phyloP scores from a whole-genome alignment of 345 rosid species.

The Citrus trifoliata region DNA sequence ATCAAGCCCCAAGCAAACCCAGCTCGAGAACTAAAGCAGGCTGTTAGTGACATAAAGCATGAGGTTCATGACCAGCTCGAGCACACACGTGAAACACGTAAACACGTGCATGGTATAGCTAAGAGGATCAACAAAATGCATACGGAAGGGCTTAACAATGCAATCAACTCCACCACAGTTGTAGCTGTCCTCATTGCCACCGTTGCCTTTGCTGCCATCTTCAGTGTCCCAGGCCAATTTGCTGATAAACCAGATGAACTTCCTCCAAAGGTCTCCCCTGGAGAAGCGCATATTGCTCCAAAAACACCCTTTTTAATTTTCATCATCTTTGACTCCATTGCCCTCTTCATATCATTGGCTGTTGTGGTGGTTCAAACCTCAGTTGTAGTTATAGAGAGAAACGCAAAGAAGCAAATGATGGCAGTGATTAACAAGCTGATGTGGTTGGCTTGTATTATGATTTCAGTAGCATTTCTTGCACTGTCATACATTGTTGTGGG shows the following conservation, averaged over 20 bases:
- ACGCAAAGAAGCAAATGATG: constrained; percentile 83
- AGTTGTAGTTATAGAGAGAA: constrained; percentile 73
- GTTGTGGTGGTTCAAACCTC: constrained; percentile 98
- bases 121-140: constrained; percentile 80
- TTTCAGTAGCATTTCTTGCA: constrained; percentile 80
- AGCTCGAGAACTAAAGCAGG: constrained; percentile 70
- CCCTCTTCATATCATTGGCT: constrained; percentile 89
- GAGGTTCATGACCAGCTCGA: constrained; percentile 80
- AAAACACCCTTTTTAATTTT: constrained; percentile 61
- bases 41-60: constrained; percentile 85
- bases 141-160: constrained; percentile 85
- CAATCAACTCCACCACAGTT: constrained; percentile 81
- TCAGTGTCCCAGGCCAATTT: constrained; percentile 79
- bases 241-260: constrained; percentile 36
- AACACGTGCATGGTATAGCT: constrained; percentile 72
- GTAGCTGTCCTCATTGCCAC: constrained; percentile 95
- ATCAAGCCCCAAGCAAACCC: constrained; percentile 37
- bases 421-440: constrained; percentile 86
- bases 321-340: constrained; percentile 72
- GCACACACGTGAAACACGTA: constrained; percentile 66
- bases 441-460: constrained; percentile 91
- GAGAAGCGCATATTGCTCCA: constrained; percentile 66
- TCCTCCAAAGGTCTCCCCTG: constrained; percentile 36
- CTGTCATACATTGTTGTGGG: constrained; percentile 80
- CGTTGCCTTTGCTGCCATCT: constrained; percentile 91